Conservation (phyloP, 2,329 filamentous ascomycete genomes). For the Ophiostoma pallidulum region DNA sequence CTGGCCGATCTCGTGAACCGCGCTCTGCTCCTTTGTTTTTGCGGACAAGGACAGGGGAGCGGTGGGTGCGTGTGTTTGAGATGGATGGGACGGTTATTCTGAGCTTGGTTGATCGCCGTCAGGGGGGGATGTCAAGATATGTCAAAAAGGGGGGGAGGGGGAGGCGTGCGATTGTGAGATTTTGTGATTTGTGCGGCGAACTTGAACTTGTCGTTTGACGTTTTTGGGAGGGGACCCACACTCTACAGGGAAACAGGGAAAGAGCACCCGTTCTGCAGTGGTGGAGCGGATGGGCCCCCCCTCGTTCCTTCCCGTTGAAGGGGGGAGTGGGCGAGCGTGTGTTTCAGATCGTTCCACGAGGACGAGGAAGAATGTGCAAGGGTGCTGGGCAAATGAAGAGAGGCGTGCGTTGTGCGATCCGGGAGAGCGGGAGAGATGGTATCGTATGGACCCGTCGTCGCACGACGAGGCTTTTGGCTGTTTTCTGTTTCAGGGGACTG, state of each 20-base stretch:
- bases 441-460: too few relatives aligned
- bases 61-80: slow-evolving; percentile 37
- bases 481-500: too few relatives aligned
- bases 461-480: too few relatives aligned
- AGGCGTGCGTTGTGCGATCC: too few relatives aligned
- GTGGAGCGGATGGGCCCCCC: too few relatives aligned
- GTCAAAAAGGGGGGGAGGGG: background rate
- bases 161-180: background rate
- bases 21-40: too few relatives aligned
- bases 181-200: slow-evolving; percentile 4
- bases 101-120: slow-evolving; percentile 35
- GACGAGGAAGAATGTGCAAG: background rate
- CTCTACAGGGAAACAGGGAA: too few relatives aligned
- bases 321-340: slow-evolving; percentile 3
- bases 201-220: slow-evolving; percentile 8
- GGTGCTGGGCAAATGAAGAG: background rate
- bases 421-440: too few relatives aligned
- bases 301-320: background rate
- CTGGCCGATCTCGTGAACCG: too few relatives aligned
- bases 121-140: slow-evolving; percentile 18
- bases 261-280: too few relatives aligned
- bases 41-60: too few relatives aligned
- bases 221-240: too few relatives aligned
- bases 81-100: slow-evolving; percentile 40
- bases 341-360: slow-evolving; percentile 14